Base-by-base conservation (phyloP, 495 filamentous ascomycete genomes). In the Penicillium dipodomyicola region DNA sequence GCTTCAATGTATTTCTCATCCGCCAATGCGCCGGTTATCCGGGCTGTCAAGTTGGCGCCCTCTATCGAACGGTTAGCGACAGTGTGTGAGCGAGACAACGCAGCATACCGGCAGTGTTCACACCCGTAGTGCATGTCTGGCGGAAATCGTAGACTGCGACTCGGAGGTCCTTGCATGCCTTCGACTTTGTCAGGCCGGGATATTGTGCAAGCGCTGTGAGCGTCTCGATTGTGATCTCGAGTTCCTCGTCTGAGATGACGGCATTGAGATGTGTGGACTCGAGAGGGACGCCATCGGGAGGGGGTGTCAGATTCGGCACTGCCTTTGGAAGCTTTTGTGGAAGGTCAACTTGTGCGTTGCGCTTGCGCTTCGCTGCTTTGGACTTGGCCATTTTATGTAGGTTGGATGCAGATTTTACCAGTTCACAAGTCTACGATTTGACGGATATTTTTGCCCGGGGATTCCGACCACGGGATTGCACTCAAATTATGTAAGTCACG, bases 111-210 rank as follows among this genome's bases (percentile, higher is more conserved):
- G 72, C 65, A 57, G 59, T 67, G 52, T 73, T 72, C n/a, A 69
- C 57, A 19, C 72, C 72, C 5, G 72, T 74, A 1, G 68, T 72
- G 56, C 72, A 74, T 15, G 72, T 64, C 57, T 70, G 72, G 6
- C 72, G 72, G 46, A 74, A 74, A 33, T 72, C 65, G 56, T 74
- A 73, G 19, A 74, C 70, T 11, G 72, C 72, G 14, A 63, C 65
- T 33, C 72, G 68, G 15, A 74, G 67, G 29, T 74, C 72, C 50
- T 72, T 73, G 65, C 72, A 74, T 53, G 65, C 68, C 52, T 74
- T 74, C 5, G 70, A 74, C 52, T 74, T 74, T 15, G 67, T 73
- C 46, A 74, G 41, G 47, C 45, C 59, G 46, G 72, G 72, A 29
- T 70, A 69, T 63, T 73, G 57, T n/a, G 72, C 57, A 49, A 74